Percentiles rank a stretch among this genome's conserved stretches.
Conservation (phyloP, 2,329 filamentous ascomycete species). For the Arthrobotrys sinensis region DNA sequence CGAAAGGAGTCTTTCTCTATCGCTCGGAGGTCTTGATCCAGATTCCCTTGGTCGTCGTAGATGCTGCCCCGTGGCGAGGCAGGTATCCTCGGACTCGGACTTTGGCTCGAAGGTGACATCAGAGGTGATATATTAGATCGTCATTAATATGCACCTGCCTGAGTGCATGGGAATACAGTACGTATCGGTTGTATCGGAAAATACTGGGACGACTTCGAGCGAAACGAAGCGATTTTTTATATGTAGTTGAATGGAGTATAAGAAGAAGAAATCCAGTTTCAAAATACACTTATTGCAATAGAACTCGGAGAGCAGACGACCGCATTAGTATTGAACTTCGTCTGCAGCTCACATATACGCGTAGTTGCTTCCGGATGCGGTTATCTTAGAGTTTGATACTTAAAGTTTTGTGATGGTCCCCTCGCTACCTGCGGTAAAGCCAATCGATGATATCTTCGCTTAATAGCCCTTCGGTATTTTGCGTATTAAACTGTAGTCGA, state of each 20-base stretch:
- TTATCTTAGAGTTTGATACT: neutral
- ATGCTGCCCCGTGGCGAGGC: conserved; percentile 5
- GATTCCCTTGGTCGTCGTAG: neutral
- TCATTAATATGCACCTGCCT: no score
- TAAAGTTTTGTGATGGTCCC: neutral
- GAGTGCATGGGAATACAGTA: no score
- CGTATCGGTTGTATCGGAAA: no score
- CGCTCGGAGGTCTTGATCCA: neutral
- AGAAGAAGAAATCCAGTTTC: no score
- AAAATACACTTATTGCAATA: no score
- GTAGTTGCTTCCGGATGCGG: conserved; percentile 33
- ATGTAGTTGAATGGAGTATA: no score
- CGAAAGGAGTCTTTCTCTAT: neutral
- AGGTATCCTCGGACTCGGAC: neutral
- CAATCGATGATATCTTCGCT: neutral
- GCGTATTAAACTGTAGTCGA: no score
- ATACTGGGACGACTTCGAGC: no score
- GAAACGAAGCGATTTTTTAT: no score
- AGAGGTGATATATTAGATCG: no score
- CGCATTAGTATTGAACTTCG: neutral
- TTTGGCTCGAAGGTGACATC: conserved; percentile 14
- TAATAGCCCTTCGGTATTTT: neutral
- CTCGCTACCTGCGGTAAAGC: neutral
- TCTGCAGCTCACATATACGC: neutral
- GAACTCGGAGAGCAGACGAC: neutral